These are phyloP conservation scores for Xylaria sp. DNA, from an alignment of 2,329 filamentous ascomycete species.

Conservation along the genomic window DNA sequence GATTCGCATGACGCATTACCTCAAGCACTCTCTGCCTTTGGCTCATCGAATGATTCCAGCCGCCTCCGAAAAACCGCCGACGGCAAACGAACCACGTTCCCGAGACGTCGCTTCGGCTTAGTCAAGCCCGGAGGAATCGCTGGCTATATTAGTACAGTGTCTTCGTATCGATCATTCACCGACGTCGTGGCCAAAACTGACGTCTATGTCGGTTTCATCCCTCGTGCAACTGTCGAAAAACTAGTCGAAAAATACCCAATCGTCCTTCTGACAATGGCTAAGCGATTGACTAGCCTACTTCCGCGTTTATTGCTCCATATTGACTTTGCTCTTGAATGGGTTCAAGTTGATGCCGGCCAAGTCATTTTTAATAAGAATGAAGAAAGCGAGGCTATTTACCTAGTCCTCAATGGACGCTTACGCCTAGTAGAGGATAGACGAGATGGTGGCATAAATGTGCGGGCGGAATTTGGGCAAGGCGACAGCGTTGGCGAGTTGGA, in stretches of 20 bases:
- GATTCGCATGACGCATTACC: slow-evolving; percentile 35
- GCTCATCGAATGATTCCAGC: slow-evolving; percentile 39
- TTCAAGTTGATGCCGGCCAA: slow-evolving; percentile 93
- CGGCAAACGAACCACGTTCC: slow-evolving; percentile 43
- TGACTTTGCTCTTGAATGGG: slow-evolving; percentile 97
- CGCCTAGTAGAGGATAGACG: slow-evolving; percentile 82
- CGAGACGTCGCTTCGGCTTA: slow-evolving; percentile 72
- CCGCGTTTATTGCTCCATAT: slow-evolving; percentile 93
- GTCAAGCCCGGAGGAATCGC: slow-evolving; percentile 95
- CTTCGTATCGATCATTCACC: slow-evolving; percentile 93
- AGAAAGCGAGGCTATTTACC: slow-evolving; percentile 97
- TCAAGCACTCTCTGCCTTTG: slow-evolving; percentile 27
- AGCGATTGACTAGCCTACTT: slow-evolving; percentile 85
- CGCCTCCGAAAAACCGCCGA: slow-evolving; percentile 47
- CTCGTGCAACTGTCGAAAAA: slow-evolving; percentile 81
- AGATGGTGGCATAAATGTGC: slow-evolving; percentile 81
- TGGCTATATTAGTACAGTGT: slow-evolving; percentile 92
- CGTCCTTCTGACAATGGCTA: slow-evolving; percentile 93
- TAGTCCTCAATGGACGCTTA: slow-evolving; percentile 91
- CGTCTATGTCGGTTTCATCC: slow-evolving; percentile 95
- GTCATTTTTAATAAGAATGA: slow-evolving; percentile 93
- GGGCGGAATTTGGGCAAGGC: slow-evolving; percentile 93
- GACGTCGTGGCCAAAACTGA: slow-evolving; percentile 98
- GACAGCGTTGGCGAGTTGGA: slow-evolving; percentile 98
- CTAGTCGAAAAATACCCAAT: slow-evolving; percentile 94